Conservation (phyloP, 352 stramenopile genomes). For the Phytophthora macrochlamydospora region DNA sequence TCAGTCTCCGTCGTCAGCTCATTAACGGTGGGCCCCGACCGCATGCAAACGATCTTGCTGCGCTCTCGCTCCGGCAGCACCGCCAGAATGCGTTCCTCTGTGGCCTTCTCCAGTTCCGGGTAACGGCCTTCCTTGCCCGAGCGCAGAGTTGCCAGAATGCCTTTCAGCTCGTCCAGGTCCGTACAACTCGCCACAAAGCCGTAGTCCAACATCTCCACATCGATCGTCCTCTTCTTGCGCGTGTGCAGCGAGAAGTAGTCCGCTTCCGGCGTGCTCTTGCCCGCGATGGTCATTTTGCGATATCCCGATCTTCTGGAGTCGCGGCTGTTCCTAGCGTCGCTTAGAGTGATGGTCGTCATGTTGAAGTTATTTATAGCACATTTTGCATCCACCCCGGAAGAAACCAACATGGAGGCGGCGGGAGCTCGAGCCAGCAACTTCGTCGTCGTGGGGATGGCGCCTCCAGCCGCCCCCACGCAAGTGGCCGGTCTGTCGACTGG, state of each 20-base stretch:
- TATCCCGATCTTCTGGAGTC: slow-evolving; percentile 19
- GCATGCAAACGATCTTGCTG: slow-evolving; percentile 75
- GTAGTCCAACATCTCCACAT: slow-evolving; percentile 93
- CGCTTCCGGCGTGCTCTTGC: slow-evolving; percentile 30
- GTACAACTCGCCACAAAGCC: slow-evolving; percentile 85
- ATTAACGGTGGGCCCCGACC: slow-evolving; percentile 45
- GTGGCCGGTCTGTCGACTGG: not conserved
- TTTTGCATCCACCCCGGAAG: slow-evolving; percentile 1
- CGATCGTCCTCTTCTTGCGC: slow-evolving; percentile 68
- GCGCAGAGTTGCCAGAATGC: slow-evolving; percentile 83
- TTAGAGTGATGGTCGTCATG: slow-evolving; percentile 32
- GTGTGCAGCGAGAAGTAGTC: slow-evolving; percentile 84
- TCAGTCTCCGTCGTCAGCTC: slow-evolving; percentile 69
- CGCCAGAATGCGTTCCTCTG: slow-evolving; percentile 79
- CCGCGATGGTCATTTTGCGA: slow-evolving; percentile 43
- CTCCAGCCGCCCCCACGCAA: slow-evolving; percentile 1
- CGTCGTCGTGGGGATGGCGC: slow-evolving; percentile 8
- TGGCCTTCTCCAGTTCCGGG: slow-evolving; percentile 82
- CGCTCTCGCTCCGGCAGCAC: slow-evolving; percentile 82
- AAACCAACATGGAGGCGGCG: slow-evolving; percentile 35
- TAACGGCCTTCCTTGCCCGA: slow-evolving; percentile 92
- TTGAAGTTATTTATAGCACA: slow-evolving; percentile 40
- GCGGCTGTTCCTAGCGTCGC: not conserved
- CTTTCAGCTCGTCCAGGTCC: slow-evolving; percentile 86
- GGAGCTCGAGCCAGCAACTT: slow-evolving; percentile 6